Conservation (phyloP, 169 alveolate species). For the Amoebophrya sp. region DNA sequence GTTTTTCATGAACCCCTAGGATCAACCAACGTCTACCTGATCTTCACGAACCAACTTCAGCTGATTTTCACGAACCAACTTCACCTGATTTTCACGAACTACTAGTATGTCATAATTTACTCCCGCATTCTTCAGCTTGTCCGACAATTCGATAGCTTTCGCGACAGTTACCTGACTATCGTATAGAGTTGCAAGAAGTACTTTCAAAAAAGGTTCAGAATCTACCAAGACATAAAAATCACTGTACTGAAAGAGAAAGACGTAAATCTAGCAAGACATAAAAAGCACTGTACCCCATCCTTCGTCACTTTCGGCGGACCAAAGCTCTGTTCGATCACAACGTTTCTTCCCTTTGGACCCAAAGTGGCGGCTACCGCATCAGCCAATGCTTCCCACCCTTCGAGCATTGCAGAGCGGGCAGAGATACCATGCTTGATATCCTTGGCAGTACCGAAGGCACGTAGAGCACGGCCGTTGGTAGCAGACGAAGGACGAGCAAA, state of each 20-base stretch:
- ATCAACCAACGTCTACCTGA: no score
- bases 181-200: no score
- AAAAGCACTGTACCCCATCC: constrained; percentile 75
- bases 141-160: constrained; percentile 81
- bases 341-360: constrained; percentile 97
- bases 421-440: constrained; percentile 4
- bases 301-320: constrained; percentile 91
- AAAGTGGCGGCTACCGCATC: constrained; percentile 95
- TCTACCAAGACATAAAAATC: not conserved
- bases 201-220: not conserved
- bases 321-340: constrained; percentile 81
- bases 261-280: not conserved
- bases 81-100: no score
- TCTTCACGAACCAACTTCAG: no score
- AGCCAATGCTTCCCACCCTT: constrained; percentile 78
- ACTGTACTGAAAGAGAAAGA: no score
- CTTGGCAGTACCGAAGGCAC: not conserved
- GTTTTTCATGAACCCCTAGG: no score
- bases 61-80: no score
- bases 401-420: constrained; percentile 35
- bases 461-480: not conserved
- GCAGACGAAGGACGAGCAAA: not conserved
- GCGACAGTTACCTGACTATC: constrained; percentile 93
- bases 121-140: constrained; percentile 85
- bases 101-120: no score